Evolutionary conservation across 1,284 basidiomycete species (phyloP).

Genomic region (Abortiporus biennis): DNA sequence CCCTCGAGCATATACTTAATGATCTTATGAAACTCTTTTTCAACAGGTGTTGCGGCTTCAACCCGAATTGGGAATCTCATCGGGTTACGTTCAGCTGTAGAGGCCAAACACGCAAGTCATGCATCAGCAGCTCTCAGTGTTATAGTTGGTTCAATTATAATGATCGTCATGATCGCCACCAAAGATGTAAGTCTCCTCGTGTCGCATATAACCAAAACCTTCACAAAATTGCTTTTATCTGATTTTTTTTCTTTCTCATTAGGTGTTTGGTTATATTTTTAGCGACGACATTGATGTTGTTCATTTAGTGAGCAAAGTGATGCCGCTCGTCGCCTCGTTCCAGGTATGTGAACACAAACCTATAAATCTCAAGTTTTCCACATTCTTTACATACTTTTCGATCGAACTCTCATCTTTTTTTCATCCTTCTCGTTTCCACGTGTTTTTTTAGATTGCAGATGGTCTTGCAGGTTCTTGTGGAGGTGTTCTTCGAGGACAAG

Average conservation of each 20-base stretch:
- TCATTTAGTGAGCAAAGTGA: slow-evolving; percentile 57
- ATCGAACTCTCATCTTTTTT: background rate
- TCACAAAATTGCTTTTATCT: background rate
- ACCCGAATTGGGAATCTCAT: slow-evolving; percentile 70
- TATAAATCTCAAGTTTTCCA: background rate
- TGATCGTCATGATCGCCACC: slow-evolving; percentile 49
- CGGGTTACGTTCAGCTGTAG: slow-evolving; percentile 46
- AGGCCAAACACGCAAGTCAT: slow-evolving; percentile 57
- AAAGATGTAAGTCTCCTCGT: slow-evolving; percentile 38
- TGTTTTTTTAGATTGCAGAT: slow-evolving; percentile 49
- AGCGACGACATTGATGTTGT: slow-evolving; percentile 61
- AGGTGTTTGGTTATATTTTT: slow-evolving; percentile 66
- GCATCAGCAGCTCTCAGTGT: slow-evolving; percentile 60
- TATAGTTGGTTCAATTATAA: slow-evolving; percentile 49
- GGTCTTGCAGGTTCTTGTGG: slow-evolving; percentile 71
- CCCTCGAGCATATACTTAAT: background rate
- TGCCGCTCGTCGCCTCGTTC: slow-evolving; percentile 78
- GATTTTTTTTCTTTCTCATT: background rate
- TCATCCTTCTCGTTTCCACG: background rate
- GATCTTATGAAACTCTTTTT: slow-evolving; percentile 1
- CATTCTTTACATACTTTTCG: background rate
- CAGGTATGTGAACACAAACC: slow-evolving; percentile 37
- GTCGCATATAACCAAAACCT: background rate
- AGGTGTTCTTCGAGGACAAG: slow-evolving; percentile 65
- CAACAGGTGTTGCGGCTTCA: slow-evolving; percentile 57